Percentiles rank a stretch among this genome's conserved stretches.
Conservation (phyloP, 225 moss, liverwort and hornwort genomes). For the Physcomitrellopsis africana region DNA sequence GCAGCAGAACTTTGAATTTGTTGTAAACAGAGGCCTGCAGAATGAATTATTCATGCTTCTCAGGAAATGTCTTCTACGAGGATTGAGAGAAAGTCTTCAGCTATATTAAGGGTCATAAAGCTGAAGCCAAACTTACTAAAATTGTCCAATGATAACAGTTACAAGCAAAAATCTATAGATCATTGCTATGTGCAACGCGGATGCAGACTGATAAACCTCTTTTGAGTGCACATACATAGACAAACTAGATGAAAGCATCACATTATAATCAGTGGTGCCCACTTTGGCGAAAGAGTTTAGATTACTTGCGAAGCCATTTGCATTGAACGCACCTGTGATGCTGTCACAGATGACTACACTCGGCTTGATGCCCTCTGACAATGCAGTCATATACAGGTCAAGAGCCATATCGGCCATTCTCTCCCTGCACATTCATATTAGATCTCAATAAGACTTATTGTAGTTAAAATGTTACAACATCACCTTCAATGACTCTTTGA, state of each 20-base stretch:
- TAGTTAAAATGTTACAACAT: not conserved
- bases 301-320: too few relatives aligned
- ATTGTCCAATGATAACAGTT: too few relatives aligned
- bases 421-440: slow-evolving; percentile 40
- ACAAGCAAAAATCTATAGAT: too few relatives aligned
- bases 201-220: too few relatives aligned
- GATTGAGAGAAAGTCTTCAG: too few relatives aligned
- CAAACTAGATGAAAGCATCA: not conserved
- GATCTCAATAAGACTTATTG: not conserved
- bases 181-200: too few relatives aligned
- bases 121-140: too few relatives aligned
- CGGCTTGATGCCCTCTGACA: slow-evolving; percentile 61
- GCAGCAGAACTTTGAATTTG: slow-evolving; percentile 22
- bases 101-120: too few relatives aligned
- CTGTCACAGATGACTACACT: slow-evolving; percentile 69
- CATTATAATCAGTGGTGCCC: too few relatives aligned
- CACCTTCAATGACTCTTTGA: not conserved
- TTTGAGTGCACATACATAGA: not conserved
- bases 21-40: slow-evolving; percentile 32
- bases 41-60: not conserved
- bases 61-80: not conserved
- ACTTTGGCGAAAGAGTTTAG: not conserved
- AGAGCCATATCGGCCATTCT: slow-evolving; percentile 62
- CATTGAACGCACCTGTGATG: slow-evolving; percentile 48
- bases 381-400: slow-evolving; percentile 59